Conservation (phyloP, 2,329 filamentous ascomycete species). For the Pyricularia pennisetigena region DNA sequence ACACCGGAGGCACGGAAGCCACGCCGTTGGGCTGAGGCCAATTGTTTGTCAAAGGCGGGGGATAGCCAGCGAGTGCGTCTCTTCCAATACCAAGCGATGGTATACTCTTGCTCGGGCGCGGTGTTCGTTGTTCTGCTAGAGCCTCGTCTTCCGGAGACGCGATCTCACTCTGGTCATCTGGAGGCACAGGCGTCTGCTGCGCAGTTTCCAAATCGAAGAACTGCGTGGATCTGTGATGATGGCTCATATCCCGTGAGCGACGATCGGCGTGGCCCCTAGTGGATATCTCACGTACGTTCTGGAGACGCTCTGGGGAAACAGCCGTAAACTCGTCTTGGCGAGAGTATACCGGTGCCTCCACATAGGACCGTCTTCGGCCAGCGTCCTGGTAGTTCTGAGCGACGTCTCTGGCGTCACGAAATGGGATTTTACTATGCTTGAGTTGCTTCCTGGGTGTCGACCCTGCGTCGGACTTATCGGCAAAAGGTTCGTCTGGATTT, state of each 20-base stretch:
- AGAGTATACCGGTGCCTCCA: conserved; percentile 7
- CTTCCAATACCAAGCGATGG: not conserved
- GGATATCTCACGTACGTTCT: conserved; percentile 12
- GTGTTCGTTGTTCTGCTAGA: conserved; percentile 16
- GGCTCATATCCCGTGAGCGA: conserved; percentile 13
- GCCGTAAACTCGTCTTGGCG: conserved; percentile 8
- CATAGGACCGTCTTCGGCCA: conserved; percentile 12
- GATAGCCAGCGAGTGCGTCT: not conserved
- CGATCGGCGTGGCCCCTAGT: conserved; percentile 6
- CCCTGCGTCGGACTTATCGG: conserved; percentile 15
- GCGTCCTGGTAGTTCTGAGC: conserved; percentile 9
- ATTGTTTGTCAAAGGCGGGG: not conserved
- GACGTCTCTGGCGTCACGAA: conserved; percentile 21
- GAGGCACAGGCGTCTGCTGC: conserved; percentile 3
- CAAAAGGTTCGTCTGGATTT: conserved; percentile 15
- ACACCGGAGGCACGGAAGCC: not conserved
- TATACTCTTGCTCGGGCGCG: conserved; percentile 7
- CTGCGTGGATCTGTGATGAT: conserved; percentile 15
- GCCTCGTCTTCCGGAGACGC: conserved; percentile 18
- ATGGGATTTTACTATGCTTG: conserved; percentile 25
- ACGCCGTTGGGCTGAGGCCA: not conserved
- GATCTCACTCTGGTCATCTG: conserved; percentile 16
- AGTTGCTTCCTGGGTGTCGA: conserved; percentile 15
- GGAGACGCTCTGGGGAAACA: conserved; percentile 13
- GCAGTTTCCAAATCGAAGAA: conserved; percentile 17